These are phyloP conservation scores for Agaricus subrufescens DNA, from an alignment of 768 basidiomycete genomes.

Conservation along the genomic window DNA sequence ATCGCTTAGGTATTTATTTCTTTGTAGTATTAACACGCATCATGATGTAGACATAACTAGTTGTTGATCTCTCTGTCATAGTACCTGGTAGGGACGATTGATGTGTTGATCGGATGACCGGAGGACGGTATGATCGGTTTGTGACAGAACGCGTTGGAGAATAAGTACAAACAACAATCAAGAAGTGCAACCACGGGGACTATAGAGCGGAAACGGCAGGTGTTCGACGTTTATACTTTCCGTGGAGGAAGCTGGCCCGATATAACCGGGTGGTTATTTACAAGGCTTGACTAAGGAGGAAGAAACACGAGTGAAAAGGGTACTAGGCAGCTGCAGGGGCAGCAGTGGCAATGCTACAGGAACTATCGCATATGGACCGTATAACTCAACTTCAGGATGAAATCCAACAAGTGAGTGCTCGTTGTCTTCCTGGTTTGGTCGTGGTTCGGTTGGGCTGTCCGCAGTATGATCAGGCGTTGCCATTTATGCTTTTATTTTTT, in stretches of 20 bases:
- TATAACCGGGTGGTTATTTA: background rate
- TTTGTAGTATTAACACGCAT: no score
- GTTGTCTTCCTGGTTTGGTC: no score
- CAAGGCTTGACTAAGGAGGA: background rate
- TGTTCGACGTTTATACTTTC: background rate
- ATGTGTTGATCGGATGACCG: background rate
- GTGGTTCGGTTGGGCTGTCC: no score
- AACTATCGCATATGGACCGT: constrained; percentile 92
- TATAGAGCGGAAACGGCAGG: background rate
- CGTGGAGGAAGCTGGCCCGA: background rate
- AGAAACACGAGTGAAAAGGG: background rate
- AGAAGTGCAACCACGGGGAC: no score
- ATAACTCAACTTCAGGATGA: constrained; percentile 95
- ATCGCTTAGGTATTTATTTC: no score
- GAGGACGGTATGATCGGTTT: background rate
- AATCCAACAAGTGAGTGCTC: constrained; percentile 67
- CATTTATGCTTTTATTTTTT: background rate
- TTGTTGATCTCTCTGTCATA: no score
- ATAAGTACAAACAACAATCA: background rate
- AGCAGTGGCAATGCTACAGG: constrained; percentile 80
- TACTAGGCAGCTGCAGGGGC: constrained; percentile 18
- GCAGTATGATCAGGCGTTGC: background rate
- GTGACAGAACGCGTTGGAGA: background rate
- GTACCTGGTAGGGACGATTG: no score
- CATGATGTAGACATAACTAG: no score